Evolutionary conservation across 208 protist genomes (phyloP), one percentile per base, ranked within the genome.

Genomic region (Porcisia hertigi): DNA sequence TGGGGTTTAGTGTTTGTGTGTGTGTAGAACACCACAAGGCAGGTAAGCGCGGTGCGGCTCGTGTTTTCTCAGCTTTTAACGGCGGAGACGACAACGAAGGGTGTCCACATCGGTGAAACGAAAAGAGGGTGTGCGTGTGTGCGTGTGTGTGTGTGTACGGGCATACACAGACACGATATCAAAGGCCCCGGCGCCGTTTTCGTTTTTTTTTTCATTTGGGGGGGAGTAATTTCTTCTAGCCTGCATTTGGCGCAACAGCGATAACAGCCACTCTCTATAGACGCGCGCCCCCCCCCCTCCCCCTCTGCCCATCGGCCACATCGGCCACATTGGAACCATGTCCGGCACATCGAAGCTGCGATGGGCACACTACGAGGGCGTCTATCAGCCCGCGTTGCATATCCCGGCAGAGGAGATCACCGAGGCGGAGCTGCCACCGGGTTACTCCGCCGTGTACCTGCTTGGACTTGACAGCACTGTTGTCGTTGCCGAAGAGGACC

Each of bases 361-460:
- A 23, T 97, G 92, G 92, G 92, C 86, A 23, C 76, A 71, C 34
- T 94, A 91, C 75, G 92, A 90, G 45, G 86, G 83, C 63, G 79
- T 92, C 41, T 91, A 91, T 77, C 94, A 95, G 82, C 81, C 86
- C 53, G 88, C 88, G 55, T 73, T 95, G 49, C 62, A 87, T 39
- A 83, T 94, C 18, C 82, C 85, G 4, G 30, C 78, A 8, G 77
- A 75, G 23, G 90, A 96, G 65, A 73, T 83, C 12, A 58, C 55
- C 75, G 69, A 79, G 18, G 47, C 65, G 39, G 77, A 85, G 58
- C 69, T 88, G 45, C 84, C 84, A 9, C 36, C 69, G 4, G 86
- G 84, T 14, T 69, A 86, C 72, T 60, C 59, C 5, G 93, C 93
- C 74, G 92, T 96, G 23, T 92, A 88, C 78, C 93, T 96, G 53